phyloP scores from a whole-genome alignment of 345 rosid genomes.

The Kernera saxatilis region DNA sequence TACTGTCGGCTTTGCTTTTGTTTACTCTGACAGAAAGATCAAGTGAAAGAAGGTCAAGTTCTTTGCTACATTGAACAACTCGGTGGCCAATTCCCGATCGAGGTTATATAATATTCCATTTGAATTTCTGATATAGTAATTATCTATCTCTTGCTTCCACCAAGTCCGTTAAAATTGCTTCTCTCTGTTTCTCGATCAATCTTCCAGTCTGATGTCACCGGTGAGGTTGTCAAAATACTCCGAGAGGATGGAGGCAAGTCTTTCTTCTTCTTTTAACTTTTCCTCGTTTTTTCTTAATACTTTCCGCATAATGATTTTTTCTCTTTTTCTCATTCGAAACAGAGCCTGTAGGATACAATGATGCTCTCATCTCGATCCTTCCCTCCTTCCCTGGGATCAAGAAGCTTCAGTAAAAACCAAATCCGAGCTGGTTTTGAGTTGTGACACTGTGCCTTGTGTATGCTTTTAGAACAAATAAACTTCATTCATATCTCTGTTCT shows the following conservation, averaged over 20 bases:
- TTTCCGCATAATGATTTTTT: neutral
- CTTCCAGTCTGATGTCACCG: slow-evolving; percentile 71
- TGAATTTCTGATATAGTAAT: neutral
- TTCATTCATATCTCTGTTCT: slow-evolving; percentile 16
- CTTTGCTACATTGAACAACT: slow-evolving; percentile 83
- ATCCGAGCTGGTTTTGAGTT: slow-evolving; percentile 14
- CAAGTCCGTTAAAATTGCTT: neutral
- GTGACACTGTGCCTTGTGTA: slow-evolving; percentile 17
- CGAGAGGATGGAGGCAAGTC: slow-evolving; percentile 73
- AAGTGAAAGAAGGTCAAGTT: slow-evolving; percentile 85
- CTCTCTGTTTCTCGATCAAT: neutral
- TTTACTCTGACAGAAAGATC: slow-evolving; percentile 59
- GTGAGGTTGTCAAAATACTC: slow-evolving; percentile 73
- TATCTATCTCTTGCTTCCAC: neutral
- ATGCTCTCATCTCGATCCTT: slow-evolving; percentile 73
- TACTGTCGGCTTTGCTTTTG: neutral
- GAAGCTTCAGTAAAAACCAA: slow-evolving; percentile 54
- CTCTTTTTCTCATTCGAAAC: slow-evolving; percentile 15
- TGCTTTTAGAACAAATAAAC: slow-evolving; percentile 19
- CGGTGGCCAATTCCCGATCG: slow-evolving; percentile 72
- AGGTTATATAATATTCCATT: slow-evolving; percentile 38
- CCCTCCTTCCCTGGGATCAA: slow-evolving; percentile 92
- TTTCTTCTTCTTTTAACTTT: neutral
- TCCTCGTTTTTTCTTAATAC: neutral
- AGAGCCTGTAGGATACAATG: slow-evolving; percentile 89